Percentiles rank a stretch among this genome's conserved stretches.
Conservation (phyloP, 1,284 basidiomycete species). For the Rhodotorula sp. region DNA sequence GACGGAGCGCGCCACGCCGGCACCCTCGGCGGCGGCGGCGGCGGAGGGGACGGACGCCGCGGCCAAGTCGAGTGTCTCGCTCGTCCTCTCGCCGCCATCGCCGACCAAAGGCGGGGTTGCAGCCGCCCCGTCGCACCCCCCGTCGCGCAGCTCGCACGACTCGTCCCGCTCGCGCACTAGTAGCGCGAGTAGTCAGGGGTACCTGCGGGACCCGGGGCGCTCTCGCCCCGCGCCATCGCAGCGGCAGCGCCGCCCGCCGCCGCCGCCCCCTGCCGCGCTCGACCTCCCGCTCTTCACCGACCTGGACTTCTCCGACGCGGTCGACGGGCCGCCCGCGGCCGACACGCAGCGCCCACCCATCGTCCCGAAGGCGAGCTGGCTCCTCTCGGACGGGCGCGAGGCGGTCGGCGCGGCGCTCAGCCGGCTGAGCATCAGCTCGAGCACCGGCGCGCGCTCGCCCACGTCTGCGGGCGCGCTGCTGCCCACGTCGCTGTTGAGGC, state of each 20-base stretch:
- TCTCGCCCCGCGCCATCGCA: not conserved
- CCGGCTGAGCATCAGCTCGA: constrained; percentile 7
- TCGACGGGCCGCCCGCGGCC: not conserved
- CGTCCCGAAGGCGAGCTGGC: constrained; percentile 1
- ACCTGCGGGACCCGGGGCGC: constrained; percentile 18
- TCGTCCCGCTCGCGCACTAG: not conserved
- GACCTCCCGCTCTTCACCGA: constrained; percentile 35
- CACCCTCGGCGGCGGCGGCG: not conserved
- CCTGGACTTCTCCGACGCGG: constrained; percentile 29
- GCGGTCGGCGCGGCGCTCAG: not conserved
- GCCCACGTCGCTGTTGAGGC: not conserved
- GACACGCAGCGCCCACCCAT: not conserved
- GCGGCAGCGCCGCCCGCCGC: constrained; percentile 8
- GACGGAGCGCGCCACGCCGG: constrained; percentile 8
- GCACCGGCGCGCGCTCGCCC: not conserved
- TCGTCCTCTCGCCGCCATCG: constrained; percentile 37
- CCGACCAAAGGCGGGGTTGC: constrained; percentile 3
- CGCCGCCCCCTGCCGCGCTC: constrained; percentile 38
- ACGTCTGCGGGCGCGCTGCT: not conserved
- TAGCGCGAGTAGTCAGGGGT: not conserved
- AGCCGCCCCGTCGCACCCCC: not conserved
- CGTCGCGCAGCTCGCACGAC: constrained; percentile 19
- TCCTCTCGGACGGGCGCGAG: not conserved
- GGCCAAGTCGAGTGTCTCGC: constrained; percentile 21
- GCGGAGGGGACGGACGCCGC: not conserved